Percentiles rank a stretch among this genome's conserved stretches.
Evolutionary conservation across 2,329 filamentous ascomycete species (phyloP).

Genomic region (Hypoxylon sp.): DNA sequence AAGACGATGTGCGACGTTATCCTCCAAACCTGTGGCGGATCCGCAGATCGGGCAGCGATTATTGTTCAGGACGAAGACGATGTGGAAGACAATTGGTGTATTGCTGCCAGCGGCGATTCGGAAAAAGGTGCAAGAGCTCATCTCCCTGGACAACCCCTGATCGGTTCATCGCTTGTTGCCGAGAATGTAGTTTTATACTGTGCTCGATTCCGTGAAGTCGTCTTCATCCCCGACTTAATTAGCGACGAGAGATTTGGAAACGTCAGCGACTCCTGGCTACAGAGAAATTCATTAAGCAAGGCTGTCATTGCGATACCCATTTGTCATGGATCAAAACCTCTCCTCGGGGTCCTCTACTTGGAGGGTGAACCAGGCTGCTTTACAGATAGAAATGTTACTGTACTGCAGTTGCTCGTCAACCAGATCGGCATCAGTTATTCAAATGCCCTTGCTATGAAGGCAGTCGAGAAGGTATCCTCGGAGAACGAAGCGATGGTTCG

Average conservation of each 20-base stretch:
- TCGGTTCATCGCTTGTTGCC: slow-evolving; percentile 77
- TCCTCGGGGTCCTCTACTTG: slow-evolving; percentile 82
- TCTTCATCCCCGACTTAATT: slow-evolving; percentile 81
- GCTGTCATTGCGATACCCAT: slow-evolving; percentile 87
- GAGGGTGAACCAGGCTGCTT: slow-evolving; percentile 83
- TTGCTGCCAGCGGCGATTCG: slow-evolving; percentile 80
- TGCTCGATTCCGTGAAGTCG: slow-evolving; percentile 80
- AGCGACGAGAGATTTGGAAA: slow-evolving; percentile 85
- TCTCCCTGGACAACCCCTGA: slow-evolving; percentile 74
- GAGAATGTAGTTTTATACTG: slow-evolving; percentile 84
- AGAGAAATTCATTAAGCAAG: slow-evolving; percentile 77
- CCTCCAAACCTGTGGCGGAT: slow-evolving; percentile 79
- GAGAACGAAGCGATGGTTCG: slow-evolving; percentile 84
- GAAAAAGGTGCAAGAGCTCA: slow-evolving; percentile 78
- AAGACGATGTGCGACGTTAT: slow-evolving; percentile 88
- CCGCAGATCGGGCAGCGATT: slow-evolving; percentile 80
- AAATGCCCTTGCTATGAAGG: slow-evolving; percentile 77
- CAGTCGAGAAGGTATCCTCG: slow-evolving; percentile 82
- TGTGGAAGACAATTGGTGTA: slow-evolving; percentile 73
- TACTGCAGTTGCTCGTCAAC: slow-evolving; percentile 80
- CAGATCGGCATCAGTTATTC: slow-evolving; percentile 82
- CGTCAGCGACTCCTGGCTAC: slow-evolving; percentile 77
- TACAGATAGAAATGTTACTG: slow-evolving; percentile 79
- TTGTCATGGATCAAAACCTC: slow-evolving; percentile 76
- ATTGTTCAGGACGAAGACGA: slow-evolving; percentile 78